These are phyloP conservation scores for Quercus glauca DNA, from an alignment of 306 rosid species.

Conservation along the genomic window DNA sequence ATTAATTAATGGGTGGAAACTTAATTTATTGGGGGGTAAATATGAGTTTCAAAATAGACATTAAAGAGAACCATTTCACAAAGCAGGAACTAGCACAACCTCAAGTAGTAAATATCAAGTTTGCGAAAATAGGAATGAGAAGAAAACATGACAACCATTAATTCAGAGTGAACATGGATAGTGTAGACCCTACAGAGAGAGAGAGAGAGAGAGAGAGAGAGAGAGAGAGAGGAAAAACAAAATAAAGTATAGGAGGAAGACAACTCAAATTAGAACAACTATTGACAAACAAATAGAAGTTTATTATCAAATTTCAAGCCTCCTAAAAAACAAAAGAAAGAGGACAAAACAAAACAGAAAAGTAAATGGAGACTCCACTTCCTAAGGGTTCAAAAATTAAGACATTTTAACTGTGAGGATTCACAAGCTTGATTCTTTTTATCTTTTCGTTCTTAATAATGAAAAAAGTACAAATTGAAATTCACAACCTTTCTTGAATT, in stretches of 20 bases:
- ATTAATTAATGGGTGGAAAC: neutral
- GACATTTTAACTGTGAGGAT: neutral
- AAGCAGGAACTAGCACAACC: constrained; percentile 28
- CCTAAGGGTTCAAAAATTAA: neutral
- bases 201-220: constrained; percentile 21
- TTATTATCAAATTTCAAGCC: constrained; percentile 44
- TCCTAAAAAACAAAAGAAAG: constrained; percentile 26
- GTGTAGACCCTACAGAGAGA: constrained; percentile 71
- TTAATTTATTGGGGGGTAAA: neutral
- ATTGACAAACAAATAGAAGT: constrained; percentile 44
- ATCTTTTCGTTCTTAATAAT: neutral
- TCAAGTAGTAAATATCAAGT: constrained; percentile 43
- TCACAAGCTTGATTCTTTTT: neutral
- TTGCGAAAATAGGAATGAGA: constrained; percentile 55
- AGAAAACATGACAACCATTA: constrained; percentile 56
- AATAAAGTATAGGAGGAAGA: constrained; percentile 48
- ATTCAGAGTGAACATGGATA: constrained; percentile 57
- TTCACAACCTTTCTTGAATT: constrained; percentile 29
- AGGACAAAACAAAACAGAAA: constrained; percentile 35
- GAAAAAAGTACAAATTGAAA: constrained; percentile 9
- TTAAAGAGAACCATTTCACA: constrained; percentile 14
- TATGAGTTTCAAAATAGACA: neutral
- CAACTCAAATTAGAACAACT: constrained; percentile 57
- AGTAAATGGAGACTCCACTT: constrained; percentile 39
- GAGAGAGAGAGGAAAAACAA: constrained; percentile 22